Conservation (phyloP, 345 rosid genomes). For the Geranium rotundifolium region DNA sequence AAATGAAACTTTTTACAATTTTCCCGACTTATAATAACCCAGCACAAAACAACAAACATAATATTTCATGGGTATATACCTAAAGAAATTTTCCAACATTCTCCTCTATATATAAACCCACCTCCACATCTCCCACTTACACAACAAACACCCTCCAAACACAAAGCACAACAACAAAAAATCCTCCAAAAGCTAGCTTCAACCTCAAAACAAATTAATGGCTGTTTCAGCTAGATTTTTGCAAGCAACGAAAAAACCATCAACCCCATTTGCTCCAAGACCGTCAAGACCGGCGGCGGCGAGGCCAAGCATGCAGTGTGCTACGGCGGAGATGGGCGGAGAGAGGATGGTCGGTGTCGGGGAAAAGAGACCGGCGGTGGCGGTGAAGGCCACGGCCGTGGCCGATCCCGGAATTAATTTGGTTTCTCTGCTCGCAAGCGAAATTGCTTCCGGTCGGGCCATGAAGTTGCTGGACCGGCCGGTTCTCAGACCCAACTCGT, state of each 20-base stretch:
- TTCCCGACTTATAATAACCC: no score
- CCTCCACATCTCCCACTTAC: neutral
- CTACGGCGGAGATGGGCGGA: conserved; percentile 10
- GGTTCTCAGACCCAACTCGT: conserved; percentile 13
- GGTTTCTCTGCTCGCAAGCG: conserved; percentile 11
- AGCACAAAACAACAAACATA: no score
- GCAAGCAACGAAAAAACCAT: neutral
- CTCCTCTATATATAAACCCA: conserved; percentile 4
- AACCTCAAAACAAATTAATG: neutral
- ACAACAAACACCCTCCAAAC: neutral
- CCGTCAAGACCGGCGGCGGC: conserved; percentile 16
- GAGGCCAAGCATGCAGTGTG: neutral
- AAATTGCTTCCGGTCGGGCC: conserved; percentile 11
- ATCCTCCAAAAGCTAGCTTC: neutral
- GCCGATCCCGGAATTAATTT: conserved; percentile 13
- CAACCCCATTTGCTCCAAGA: neutral
- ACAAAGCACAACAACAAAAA: neutral
- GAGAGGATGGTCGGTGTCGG: conserved; percentile 5
- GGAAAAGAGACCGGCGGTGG: conserved; percentile 19
- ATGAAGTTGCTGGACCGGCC: neutral
- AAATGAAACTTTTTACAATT: no score
- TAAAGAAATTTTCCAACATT: no score
- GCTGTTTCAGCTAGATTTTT: neutral
- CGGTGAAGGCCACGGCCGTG: neutral
- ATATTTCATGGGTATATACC: no score